Base-by-base conservation (phyloP, 345 rosid genomes). In the Psidium friedrichsthalianum region DNA sequence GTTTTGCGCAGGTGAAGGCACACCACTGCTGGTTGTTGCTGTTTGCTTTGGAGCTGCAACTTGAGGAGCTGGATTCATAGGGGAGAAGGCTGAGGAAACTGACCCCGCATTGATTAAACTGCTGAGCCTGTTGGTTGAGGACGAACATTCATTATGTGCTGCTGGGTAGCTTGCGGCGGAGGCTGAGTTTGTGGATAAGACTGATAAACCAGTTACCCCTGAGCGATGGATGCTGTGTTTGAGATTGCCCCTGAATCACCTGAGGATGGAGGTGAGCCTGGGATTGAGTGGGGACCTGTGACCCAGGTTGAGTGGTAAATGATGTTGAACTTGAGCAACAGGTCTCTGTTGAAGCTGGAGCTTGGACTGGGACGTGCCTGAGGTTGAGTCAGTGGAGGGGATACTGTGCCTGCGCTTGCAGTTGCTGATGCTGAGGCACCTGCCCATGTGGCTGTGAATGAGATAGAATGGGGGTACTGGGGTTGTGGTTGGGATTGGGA, bases 181-280 rank as follows among this genome's bases (percentile, higher is more conserved):
- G 90, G 82, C 86, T 92, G 94, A 24, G 87, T 84, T 74, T 89
- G 96, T 51, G 90, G 88, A 89, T 92, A 92, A 27, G 93, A 92
- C 29, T 90, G 94, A 89, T 90, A 93, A 93, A 69, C 93, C 93
- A 5, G 91, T 89, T 87, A 93, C 93, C 44, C 86, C 84, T 90
- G 85, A 51, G 83, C 86, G 91, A 84, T 74, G 89, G 89, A 74
- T 87, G 86, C 82, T 88, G 94, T 16, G 88, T 49, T 85, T 89
- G 92, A 84, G 90, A 57, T 61, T 87, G 90, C n/a, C 87, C 85
- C 85, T 83, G 84, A 29, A 87, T 88, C 83, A 87, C 94, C 59
- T 11, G 84, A 51, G 29, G 83, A 44, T 56, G 88, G 51, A 29
- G 84, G 21, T 87, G 88, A 84, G 83, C 86, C 74, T 89, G 92